Conservation (phyloP, 2,329 filamentous ascomycete genomes). For the Xylariaceae sp. region DNA sequence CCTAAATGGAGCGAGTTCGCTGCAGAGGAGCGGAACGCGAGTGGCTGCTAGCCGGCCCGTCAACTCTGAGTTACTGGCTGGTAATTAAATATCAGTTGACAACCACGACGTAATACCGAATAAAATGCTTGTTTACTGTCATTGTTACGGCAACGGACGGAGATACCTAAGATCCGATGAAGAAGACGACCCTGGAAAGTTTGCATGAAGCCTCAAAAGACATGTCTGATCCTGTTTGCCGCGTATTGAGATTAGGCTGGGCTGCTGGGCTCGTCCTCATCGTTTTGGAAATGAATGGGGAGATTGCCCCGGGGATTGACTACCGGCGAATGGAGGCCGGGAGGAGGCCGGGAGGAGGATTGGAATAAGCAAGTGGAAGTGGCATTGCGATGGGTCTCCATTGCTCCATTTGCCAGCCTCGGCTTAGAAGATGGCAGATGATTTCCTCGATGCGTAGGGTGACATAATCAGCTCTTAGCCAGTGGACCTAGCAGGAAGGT, state of each 20-base stretch:
- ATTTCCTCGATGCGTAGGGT: background rate
- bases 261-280: background rate
- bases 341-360: background rate
- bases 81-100: too few relatives aligned
- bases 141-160: background rate
- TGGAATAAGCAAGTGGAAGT: background rate
- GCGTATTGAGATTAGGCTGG: background rate
- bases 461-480: background rate
- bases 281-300: background rate
- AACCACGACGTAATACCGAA: too few relatives aligned
- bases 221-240: background rate
- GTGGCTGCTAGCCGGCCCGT: too few relatives aligned
- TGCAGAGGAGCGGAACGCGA: too few relatives aligned
- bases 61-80: too few relatives aligned
- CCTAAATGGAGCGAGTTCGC: too few relatives aligned
- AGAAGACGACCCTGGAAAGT: background rate
- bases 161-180: background rate
- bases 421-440: background rate
- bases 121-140: background rate
- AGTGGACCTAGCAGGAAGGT: too few relatives aligned
- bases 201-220: background rate
- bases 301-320: background rate
- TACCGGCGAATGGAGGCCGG: background rate
- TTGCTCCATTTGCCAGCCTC: background rate
- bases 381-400: background rate